Base-by-base conservation (phyloP, 176 grass and related monocot species). In the Triticum urartu region DNA sequence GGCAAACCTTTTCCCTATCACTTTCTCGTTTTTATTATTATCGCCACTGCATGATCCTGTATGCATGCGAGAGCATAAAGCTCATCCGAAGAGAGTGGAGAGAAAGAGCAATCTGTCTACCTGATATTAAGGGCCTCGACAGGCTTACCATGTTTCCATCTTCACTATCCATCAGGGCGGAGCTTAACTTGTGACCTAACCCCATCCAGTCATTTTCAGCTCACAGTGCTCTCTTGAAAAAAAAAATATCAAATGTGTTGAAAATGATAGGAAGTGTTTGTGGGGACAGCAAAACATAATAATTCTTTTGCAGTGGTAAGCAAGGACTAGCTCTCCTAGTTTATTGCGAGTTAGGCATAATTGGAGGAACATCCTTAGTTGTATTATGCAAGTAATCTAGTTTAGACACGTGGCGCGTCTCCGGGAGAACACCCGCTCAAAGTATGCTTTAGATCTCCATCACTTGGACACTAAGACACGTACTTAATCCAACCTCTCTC, bases 401-500 rank as follows among this genome's bases (percentile, higher is more conserved):
- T 8, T 15, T 52, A 33, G 71, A 75, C 82, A 85, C 86, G 77
- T 85, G 86, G 84, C 90, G 70, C 52, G 64, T 65, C 62, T 77
- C 24, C 32, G 18, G 77, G 63, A 33, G 63, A 71, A 62, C 5
- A 26, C 40, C 15, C 0, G 24, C 82, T 34, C 42, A 85, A 85
- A 78, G 30, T 39, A 87, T 54, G 39, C 81, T 81, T 88, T 56
- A 72, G 82, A 88, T 91, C 82, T 25, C 77, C 54, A 35, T 88
- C 86, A 77, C 77, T 85, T 81, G 86, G 39, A 30, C 70, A 82
- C 58, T 65, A 88, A 62, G 82, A 63, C 71, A 78, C 65, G 85
- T 77, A 88, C 86, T 91, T 88, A 85, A 88, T 81, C 77, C 86
- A 91, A 77, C 77, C 63, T 69, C 81, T 68, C 21, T 39, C 15